These are phyloP conservation scores for Tritrichomonas musculus DNA, from an alignment of 208 protist species.

Conservation along the genomic window DNA sequence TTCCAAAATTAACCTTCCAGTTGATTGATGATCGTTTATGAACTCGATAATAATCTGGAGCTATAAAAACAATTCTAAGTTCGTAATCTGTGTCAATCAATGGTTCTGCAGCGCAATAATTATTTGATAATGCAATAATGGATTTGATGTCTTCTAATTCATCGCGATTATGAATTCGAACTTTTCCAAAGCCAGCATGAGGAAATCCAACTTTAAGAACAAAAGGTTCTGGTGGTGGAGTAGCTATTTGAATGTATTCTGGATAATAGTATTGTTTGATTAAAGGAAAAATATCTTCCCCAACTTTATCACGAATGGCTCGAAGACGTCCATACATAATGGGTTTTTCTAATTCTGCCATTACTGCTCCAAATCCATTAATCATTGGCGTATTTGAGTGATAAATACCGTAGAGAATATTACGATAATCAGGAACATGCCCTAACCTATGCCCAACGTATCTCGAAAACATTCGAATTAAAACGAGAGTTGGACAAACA, in stretches of 20 bases:
- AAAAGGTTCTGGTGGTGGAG: not conserved
- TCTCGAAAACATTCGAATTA: not conserved
- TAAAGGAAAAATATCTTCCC: not conserved
- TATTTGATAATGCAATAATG: conserved; percentile 40
- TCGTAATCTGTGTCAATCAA: conserved; percentile 45
- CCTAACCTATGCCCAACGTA: not conserved
- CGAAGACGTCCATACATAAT: not conserved
- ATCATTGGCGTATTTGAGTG: not conserved
- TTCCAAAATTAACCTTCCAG: conserved; percentile 36
- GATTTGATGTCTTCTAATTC: conserved; percentile 39
- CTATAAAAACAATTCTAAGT: conserved; percentile 43
- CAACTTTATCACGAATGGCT: not conserved
- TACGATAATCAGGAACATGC: not conserved
- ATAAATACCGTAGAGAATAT: not conserved
- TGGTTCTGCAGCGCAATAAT: conserved; percentile 40
- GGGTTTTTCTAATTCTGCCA: not conserved
- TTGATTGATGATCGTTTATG: not conserved
- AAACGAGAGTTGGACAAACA: not conserved
- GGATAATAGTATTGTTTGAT: not conserved
- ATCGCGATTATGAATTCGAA: conserved; percentile 36
- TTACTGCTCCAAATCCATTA: not conserved
- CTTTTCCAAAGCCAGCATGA: conserved; percentile 45
- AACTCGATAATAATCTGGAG: conserved; percentile 9
- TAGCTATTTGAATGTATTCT: not conserved
- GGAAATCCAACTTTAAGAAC: not conserved